Conservation (phyloP, 768 basidiomycete genomes). For the Ramaria rubella region DNA sequence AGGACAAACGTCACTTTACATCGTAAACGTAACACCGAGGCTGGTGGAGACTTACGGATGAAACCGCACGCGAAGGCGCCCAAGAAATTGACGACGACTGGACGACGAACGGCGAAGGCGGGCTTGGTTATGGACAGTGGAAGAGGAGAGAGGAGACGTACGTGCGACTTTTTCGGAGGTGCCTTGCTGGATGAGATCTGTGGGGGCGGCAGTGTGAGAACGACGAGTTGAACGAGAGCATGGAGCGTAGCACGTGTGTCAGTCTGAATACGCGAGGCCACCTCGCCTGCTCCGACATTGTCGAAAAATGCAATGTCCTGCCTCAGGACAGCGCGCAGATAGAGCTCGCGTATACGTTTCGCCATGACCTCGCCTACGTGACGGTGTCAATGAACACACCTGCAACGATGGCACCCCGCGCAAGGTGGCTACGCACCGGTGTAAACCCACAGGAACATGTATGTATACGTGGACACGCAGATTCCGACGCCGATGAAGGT, state of each 20-base stretch:
- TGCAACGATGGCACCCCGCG: constrained; percentile 22
- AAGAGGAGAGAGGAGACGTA: constrained; percentile 13
- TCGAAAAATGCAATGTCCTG: constrained; percentile 91
- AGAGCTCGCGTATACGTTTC: constrained; percentile 76
- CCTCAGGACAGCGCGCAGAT: constrained; percentile 72
- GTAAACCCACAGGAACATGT: constrained; percentile 65
- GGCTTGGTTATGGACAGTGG: not conserved
- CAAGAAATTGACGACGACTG: constrained; percentile 52
- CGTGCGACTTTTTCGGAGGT: constrained; percentile 81
- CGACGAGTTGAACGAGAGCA: not conserved
- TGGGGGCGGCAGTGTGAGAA: not conserved
- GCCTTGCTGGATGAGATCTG: constrained; percentile 86
- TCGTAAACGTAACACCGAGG: no score
- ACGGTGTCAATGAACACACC: constrained; percentile 16
- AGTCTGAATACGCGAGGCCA: constrained; percentile 87
- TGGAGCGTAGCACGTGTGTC: constrained; percentile 64
- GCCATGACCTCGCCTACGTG: constrained; percentile 62
- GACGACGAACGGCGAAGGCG: not conserved
- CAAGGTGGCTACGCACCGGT: constrained; percentile 37
- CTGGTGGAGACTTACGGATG: constrained; percentile 27
- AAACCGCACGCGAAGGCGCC: constrained; percentile 77
- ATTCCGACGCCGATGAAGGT: constrained; percentile 70
- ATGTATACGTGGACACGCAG: constrained; percentile 64
- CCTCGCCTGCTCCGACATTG: constrained; percentile 85
- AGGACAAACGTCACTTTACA: no score